A percentile compares a stretch with the other conserved stretches of the same genome.
phyloP scores from a whole-genome alignment of 73 alveolate species.

The Paramecium tetraurelia region DNA sequence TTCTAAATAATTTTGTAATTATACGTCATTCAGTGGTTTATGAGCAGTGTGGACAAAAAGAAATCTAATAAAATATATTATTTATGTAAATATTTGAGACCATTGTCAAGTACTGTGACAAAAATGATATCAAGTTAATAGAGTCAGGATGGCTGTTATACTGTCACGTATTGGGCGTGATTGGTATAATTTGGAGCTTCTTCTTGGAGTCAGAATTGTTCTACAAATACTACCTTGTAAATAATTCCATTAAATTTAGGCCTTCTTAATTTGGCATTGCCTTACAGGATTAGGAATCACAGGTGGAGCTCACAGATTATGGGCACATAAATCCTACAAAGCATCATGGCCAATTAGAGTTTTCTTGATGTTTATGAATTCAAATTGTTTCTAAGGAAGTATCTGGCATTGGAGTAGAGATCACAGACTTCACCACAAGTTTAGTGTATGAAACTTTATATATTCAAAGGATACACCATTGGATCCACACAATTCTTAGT shows the following conservation, averaged over 20 bases:
- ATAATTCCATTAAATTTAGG: background rate
- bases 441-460: background rate
- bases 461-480: conserved; percentile 52
- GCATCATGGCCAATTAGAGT: conserved; percentile 63
- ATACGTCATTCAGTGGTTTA: background rate
- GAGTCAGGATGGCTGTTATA: conserved; percentile 51
- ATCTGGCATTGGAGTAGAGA: conserved; percentile 69
- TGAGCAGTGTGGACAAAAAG: background rate
- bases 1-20: background rate
- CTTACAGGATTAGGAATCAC: conserved; percentile 67
- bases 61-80: background rate
- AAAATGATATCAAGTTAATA: conserved; percentile 3
- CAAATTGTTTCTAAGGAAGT: conserved; percentile 61
- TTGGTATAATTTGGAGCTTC: conserved; percentile 34
- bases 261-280: conserved; percentile 54
- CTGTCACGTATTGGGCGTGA: conserved; percentile 45
- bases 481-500: conserved; percentile 62
- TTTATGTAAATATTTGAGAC: background rate
- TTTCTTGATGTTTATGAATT: conserved; percentile 54
- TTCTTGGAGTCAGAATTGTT: conserved; percentile 30
- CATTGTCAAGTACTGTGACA: conserved; percentile 20
- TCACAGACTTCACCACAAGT: conserved; percentile 66
- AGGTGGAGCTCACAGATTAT: conserved; percentile 67
- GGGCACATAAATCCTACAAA: conserved; percentile 63
- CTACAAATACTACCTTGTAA: conserved; percentile 31